Conservation (phyloP, 2,329 filamentous ascomycete genomes). For the Orbilia oligospora region DNA sequence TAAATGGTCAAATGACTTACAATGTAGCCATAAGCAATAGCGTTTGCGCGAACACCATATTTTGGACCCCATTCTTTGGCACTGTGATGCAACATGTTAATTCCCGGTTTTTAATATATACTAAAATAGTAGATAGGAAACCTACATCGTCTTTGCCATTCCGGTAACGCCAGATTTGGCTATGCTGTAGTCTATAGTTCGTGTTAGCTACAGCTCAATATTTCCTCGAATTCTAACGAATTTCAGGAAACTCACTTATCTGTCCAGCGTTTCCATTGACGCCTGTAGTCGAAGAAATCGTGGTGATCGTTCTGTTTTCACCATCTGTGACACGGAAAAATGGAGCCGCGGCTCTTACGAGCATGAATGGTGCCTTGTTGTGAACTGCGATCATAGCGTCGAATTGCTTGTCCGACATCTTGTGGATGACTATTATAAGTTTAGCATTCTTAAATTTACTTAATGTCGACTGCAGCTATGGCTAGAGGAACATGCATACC, state of each 20-base stretch:
- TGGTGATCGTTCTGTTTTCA: constrained; percentile 83
- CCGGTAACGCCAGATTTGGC: constrained; percentile 88
- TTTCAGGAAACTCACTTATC: constrained; percentile 25
- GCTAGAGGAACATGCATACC: constrained; percentile 75
- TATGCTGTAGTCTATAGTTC: constrained; percentile 85
- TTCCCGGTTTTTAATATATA: neutral
- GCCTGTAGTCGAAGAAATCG: constrained; percentile 85
- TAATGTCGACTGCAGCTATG: constrained; percentile 67
- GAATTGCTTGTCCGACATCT: constrained; percentile 91
- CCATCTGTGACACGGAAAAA: constrained; percentile 91
- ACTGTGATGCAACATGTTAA: constrained; percentile 9
- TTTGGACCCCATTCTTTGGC: constrained; percentile 67
- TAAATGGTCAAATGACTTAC: constrained; percentile 22
- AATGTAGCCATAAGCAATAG: constrained; percentile 80
- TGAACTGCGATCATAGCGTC: constrained; percentile 88
- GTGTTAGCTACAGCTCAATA: constrained; percentile 6
- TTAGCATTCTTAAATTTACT: constrained; percentile 17
- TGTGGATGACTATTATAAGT: constrained; percentile 57
- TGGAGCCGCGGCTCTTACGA: constrained; percentile 82
- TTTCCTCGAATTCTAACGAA: too few species aligned
- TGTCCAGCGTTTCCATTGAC: constrained; percentile 81
- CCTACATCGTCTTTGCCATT: constrained; percentile 86
- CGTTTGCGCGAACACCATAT: constrained; percentile 77
- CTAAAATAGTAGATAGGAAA: neutral
- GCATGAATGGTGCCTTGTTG: constrained; percentile 86